These are phyloP conservation scores for Calonectria pseudoreteaudii DNA, from an alignment of 2,329 filamentous ascomycete genomes.

Conservation along the genomic window DNA sequence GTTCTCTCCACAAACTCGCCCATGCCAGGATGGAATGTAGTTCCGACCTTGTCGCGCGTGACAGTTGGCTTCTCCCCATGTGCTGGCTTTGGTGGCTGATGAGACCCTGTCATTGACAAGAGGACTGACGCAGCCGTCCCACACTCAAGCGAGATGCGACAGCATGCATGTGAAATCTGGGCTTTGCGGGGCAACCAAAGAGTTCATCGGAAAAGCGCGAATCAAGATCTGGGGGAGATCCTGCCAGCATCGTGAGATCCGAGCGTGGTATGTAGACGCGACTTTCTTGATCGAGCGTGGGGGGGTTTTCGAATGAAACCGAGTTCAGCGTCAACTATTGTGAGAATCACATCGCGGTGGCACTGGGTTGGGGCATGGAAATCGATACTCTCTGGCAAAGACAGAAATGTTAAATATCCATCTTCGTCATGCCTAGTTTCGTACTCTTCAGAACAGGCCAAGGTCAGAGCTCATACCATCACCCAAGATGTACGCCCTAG, in stretches of 20 bases:
- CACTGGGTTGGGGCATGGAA: not conserved
- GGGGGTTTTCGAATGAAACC: not conserved
- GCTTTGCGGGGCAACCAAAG: not conserved
- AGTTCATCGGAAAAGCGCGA: not conserved
- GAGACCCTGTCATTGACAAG: not conserved
- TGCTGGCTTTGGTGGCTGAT: not conserved
- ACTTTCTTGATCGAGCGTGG: conserved; percentile 6
- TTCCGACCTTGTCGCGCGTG: not conserved
- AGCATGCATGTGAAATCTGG: not conserved
- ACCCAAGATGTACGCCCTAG: conserved; percentile 32
- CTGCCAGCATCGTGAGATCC: not conserved
- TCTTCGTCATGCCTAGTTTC: not conserved
- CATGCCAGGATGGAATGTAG: conserved; percentile 5
- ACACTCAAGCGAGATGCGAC: not conserved
- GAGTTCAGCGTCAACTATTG: not conserved
- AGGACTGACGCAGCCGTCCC: not conserved
- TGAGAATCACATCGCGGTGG: not conserved
- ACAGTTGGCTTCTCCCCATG: not conserved
- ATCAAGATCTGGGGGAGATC: not conserved
- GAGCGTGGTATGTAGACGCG: conserved; percentile 13
- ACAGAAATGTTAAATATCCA: conserved; percentile 14
- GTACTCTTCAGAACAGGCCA: not conserved
- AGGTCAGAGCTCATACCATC: not conserved
- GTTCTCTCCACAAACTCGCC: not conserved
- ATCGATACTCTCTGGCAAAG: not conserved